phyloP scores from a whole-genome alignment of 805 yeast genomes.

The Candida jianshihensis region DNA sequence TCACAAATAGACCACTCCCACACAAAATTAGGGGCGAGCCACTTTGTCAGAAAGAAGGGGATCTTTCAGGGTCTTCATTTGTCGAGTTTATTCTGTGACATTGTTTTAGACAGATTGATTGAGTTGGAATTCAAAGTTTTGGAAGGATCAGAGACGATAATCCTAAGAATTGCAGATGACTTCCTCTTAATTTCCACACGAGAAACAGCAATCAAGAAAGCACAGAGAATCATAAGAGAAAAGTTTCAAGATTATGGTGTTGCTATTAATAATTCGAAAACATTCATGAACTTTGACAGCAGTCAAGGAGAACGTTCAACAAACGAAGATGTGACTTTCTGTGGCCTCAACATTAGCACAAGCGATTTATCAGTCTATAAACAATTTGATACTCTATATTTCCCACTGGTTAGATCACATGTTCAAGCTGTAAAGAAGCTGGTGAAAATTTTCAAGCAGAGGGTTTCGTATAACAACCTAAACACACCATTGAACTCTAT shows the following conservation, averaged over 20 bases:
- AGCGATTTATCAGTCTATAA: constrained; percentile 30
- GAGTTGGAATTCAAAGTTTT: constrained; percentile 22
- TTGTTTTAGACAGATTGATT: constrained; percentile 60
- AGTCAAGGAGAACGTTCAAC: constrained; percentile 2
- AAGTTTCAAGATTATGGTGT: constrained; percentile 32
- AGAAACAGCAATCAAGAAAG: constrained; percentile 21
- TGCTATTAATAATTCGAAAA: constrained; percentile 25
- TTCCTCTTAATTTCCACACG: constrained; percentile 61
- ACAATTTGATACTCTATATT: constrained; percentile 15
- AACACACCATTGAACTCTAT: constrained; percentile 15
- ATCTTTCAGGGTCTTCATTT: constrained; percentile 80
- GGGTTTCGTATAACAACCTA: constrained; percentile 27
- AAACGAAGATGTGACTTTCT: constrained; percentile 26
- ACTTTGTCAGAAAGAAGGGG: constrained; percentile 53
- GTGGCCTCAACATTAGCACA: constrained; percentile 35
- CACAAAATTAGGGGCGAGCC: constrained; percentile 29
- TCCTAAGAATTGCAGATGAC: constrained; percentile 78
- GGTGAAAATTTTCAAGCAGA: constrained; percentile 22
- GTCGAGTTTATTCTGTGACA: constrained; percentile 68
- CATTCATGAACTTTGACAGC: constrained; percentile 30
- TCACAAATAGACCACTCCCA: constrained; percentile 50
- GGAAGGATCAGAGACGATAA: constrained; percentile 23
- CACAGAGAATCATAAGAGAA: constrained; percentile 23
- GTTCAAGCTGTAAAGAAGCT: constrained; percentile 6
- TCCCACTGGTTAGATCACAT: constrained; percentile 8